Base-by-base conservation (phyloP, 73 alveolate genomes). In the Paramecium pentaurelia region DNA sequence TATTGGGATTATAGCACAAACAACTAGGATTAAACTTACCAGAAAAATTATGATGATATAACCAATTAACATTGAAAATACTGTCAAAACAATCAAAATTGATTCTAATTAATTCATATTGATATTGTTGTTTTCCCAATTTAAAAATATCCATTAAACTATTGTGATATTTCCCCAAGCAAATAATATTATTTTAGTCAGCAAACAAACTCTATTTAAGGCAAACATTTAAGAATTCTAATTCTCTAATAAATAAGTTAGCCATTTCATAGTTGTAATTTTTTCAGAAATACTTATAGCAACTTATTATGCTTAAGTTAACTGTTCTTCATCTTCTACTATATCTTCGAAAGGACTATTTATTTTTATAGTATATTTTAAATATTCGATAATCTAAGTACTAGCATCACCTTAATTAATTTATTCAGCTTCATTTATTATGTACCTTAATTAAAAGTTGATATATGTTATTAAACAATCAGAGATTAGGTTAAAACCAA, bases 281-380 rank as follows among this genome's bases (percentile, higher is more conserved):
- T 80, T 80, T 6, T 40, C 47, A 9, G 91, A 34, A 25, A 80
- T 80, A 10, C 47, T 80, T 8, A 32, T 18, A 10, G 58, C 91
- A 10, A 80, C 91, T 45, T 80, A 47, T 80, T 80, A 47, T 11
- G 91, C 91, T 80, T 80, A 16, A 0, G 91, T n/a, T 8, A n/a
- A 16, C 45, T 42, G 25, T 80, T 47, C 91, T 16, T 80, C 91
- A 80, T 42, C 71, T 8, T 34, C 58, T 6, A 73, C 28, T 6
- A 44, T 32, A 12, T 49, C 91, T 3, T 80, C 91, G 2, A 80
- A 80, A 14, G 91, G 91, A 80, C 91, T 80, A 27, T 80, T 80
- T 27, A 49, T 20, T 44, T 80, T 80, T 22, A 42, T 80, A 12
- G 75, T 80, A 36, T 80, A 64, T 80, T 80, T 80, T 22, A 80